Base-by-base conservation (phyloP, 352 stramenopile genomes). In the Phytophthora pini region DNA sequence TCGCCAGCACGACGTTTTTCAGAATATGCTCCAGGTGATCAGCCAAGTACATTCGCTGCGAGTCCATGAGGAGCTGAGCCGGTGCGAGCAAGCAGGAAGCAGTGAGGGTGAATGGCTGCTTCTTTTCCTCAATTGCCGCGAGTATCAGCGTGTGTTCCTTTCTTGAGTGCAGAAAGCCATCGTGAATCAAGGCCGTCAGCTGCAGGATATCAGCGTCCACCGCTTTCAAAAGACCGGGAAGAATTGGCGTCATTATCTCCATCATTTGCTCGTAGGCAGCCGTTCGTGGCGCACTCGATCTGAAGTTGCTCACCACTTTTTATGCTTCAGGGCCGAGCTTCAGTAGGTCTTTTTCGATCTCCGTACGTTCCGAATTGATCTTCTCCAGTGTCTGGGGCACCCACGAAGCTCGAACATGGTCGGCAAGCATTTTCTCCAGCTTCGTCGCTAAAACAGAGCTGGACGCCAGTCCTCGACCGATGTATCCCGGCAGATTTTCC, bases 401-500 rank as follows among this genome's bases (percentile, higher is more conserved):
- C 31, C 31, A 36, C 8, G 31, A 36, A 3, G 31, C 31, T 36
- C 38, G n/a, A 22, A 22, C 38, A 20, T 43, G 38, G 38, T 43
- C 38, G 38, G 38, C 38, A 43, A 43, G 38, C 38, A 43, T 43
- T 9, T 43, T 43, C 38, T 43, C 38, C 13, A 43, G 38, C n/a
- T 43, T 76, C 17, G 38, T 36, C 0, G 60, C 32, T 11, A 86
- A 17, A 7, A 55, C 72, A 34, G 59, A 49, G 65, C 71, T 77
- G 3, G 74, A 76, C 31, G 69, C 65, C 8, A 73, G 48, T 4
- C 55, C 43, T 17, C 62, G 45, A 9, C 71, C 52, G 32, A 72
- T 60, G 41, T 72, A 77, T 1, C 66, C 64, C 4, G 59, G 55
- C 11, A 80, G 11, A 26, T 84, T 61, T 36, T 73, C 31, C 8